Conservation (phyloP, 2,329 filamentous ascomycete genomes). For the Thielaviopsis punctulata region DNA sequence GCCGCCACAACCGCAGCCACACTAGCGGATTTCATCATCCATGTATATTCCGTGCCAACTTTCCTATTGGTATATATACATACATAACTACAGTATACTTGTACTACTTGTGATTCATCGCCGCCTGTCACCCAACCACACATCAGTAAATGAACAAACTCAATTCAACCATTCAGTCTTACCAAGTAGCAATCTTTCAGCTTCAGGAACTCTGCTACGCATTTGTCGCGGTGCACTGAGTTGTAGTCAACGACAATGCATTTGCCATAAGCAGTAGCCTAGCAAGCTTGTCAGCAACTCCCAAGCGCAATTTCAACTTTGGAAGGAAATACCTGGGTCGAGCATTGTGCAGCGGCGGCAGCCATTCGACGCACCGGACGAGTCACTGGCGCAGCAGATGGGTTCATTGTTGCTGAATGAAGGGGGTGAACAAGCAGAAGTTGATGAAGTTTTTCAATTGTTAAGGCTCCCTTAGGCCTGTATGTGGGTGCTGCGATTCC, state of each 20-base stretch:
- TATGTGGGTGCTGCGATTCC: not conserved
- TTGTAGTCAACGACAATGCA: conserved; percentile 86
- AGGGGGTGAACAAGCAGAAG: not conserved
- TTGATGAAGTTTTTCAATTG: not conserved
- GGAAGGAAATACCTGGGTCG: conserved; percentile 28
- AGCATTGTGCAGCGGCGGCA: conserved; percentile 35
- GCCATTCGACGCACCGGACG: conserved; percentile 40
- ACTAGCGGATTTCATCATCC: not conserved
- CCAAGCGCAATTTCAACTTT: not conserved
- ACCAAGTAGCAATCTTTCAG: conserved; percentile 83
- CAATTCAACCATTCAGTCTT: not conserved
- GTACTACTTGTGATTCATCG: conserved; percentile 1
- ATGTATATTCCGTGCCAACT: no score
- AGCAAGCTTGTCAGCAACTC: not conserved
- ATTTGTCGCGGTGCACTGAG: conserved; percentile 80
- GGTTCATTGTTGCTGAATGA: not conserved
- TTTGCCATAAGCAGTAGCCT: conserved; percentile 79
- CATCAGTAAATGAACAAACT: not conserved
- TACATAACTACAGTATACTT: no score
- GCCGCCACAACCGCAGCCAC: not conserved
- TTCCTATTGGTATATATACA: no score
- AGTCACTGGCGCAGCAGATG: conserved; percentile 3
- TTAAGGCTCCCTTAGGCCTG: not conserved
- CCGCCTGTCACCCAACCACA: not conserved
- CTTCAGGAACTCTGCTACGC: conserved; percentile 63